Percentiles rank a stretch among this genome's conserved stretches.
Conservation (phyloP, 129 eudicot species). For the Centrapalus pauciflorus region DNA sequence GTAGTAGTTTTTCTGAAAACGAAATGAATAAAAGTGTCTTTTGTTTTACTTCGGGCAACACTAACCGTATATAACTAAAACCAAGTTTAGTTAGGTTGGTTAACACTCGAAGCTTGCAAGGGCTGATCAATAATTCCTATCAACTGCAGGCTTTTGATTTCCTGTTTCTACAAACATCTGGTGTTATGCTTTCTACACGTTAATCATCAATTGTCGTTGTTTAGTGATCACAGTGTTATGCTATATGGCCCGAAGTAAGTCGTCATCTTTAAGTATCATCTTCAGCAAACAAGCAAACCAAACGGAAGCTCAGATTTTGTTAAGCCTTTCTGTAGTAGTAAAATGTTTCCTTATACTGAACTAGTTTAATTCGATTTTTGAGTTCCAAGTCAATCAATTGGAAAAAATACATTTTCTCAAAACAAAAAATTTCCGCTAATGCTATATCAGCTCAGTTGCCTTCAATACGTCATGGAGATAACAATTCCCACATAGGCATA, state of each 20-base stretch:
- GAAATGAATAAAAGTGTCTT: background rate
- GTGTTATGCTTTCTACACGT: background rate
- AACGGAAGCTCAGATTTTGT: too few species aligned
- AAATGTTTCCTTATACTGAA: too few species aligned
- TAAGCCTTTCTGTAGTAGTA: too few species aligned
- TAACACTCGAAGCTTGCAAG: background rate
- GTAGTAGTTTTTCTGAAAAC: background rate
- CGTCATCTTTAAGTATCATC: background rate
- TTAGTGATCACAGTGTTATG: background rate
- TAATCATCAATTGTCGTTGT: background rate
- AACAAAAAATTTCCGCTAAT: too few species aligned
- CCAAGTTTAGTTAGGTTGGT: background rate
- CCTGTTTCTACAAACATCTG: background rate
- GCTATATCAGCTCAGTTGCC: too few species aligned
- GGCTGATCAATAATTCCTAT: background rate
- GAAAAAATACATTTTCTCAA: too few species aligned
- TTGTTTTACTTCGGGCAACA: background rate
- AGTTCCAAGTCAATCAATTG: too few species aligned
- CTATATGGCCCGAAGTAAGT: too few species aligned
- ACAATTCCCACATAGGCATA: too few species aligned
- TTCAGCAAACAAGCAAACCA: background rate
- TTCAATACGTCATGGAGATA: too few species aligned
- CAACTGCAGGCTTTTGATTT: background rate
- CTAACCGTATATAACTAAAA: background rate
- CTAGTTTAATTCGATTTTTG: too few species aligned